These are phyloP conservation scores for Jamesozyma hellenica DNA, from an alignment of 805 yeast species.

Conservation along the genomic window DNA sequence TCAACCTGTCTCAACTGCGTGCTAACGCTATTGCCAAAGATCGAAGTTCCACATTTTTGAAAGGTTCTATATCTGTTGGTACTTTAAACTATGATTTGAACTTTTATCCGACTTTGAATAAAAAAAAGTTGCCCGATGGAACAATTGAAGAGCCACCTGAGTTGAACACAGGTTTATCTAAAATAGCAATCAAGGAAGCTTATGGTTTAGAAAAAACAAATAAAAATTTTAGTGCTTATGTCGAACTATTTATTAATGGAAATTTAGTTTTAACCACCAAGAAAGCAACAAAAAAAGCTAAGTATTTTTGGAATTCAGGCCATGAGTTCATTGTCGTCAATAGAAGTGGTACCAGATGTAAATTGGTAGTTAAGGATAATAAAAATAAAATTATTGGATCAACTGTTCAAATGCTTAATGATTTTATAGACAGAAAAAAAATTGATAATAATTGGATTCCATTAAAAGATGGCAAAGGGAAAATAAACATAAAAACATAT, in stretches of 20 bases:
- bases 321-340: slow-evolving; percentile 58
- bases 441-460: slow-evolving; percentile 73
- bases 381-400: slow-evolving; percentile 49
- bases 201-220: slow-evolving; percentile 28
- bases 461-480: slow-evolving; percentile 57
- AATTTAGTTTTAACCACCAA: slow-evolving; percentile 46
- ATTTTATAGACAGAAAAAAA: slow-evolving; percentile 63
- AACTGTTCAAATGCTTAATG: slow-evolving; percentile 42
- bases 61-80: slow-evolving; percentile 80
- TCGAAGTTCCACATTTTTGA: slow-evolving; percentile 45
- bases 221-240: slow-evolving; percentile 50
- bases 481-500: slow-evolving; percentile 49
- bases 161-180: slow-evolving; percentile 82
- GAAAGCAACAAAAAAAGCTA: slow-evolving; percentile 38
- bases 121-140: slow-evolving; percentile 61
- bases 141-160: slow-evolving; percentile 79
- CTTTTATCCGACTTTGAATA: slow-evolving; percentile 59
- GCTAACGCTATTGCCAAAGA: slow-evolving; percentile 40
- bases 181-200: slow-evolving; percentile 37
- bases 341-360: slow-evolving; percentile 54
- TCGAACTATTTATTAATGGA: slow-evolving; percentile 58
- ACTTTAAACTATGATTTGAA: slow-evolving; percentile 55
- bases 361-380: slow-evolving; percentile 53
- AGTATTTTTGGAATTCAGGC: slow-evolving; percentile 55
- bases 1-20: slow-evolving; percentile 56